Evolutionary conservation across 2,329 filamentous ascomycete genomes (phyloP).

Genomic region (Thelonectria blattea): DNA sequence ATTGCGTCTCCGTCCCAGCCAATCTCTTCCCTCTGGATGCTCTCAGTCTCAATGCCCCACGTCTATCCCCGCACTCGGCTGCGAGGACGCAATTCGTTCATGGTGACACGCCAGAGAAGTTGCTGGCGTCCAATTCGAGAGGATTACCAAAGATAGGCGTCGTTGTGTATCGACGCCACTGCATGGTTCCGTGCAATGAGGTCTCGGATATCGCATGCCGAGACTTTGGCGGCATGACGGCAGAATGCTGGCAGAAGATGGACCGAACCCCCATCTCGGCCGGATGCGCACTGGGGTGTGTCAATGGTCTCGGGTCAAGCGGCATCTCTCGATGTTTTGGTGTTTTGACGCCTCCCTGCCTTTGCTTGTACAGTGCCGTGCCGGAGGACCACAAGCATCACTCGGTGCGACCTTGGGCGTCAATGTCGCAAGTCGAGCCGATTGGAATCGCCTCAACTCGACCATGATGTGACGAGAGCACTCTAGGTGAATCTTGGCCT

Average conservation of each 20-base stretch:
- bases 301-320: constrained; percentile 23
- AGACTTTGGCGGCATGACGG: not conserved
- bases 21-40: constrained; percentile 5
- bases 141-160: not conserved
- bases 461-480: not conserved
- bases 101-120: not conserved
- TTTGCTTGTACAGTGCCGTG: constrained; percentile 17
- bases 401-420: not conserved
- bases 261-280: constrained; percentile 14
- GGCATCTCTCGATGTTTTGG: constrained; percentile 13
- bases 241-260: not conserved
- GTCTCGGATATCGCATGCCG: constrained; percentile 15
- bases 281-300: constrained; percentile 6
- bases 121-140: not conserved
- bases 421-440: not conserved
- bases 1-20: constrained; percentile 6
- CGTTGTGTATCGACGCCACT: not conserved
- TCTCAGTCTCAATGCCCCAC: constrained; percentile 5
- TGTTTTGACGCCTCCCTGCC: not conserved
- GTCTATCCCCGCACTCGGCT: not conserved
- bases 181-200: not conserved
- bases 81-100: not conserved
- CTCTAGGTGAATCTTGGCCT: constrained; percentile 9
- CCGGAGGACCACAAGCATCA: constrained; percentile 1
- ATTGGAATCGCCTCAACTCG: not conserved